Evolutionary conservation across 768 basidiomycete genomes (phyloP).

Genomic region (Naganishia onofrii): DNA sequence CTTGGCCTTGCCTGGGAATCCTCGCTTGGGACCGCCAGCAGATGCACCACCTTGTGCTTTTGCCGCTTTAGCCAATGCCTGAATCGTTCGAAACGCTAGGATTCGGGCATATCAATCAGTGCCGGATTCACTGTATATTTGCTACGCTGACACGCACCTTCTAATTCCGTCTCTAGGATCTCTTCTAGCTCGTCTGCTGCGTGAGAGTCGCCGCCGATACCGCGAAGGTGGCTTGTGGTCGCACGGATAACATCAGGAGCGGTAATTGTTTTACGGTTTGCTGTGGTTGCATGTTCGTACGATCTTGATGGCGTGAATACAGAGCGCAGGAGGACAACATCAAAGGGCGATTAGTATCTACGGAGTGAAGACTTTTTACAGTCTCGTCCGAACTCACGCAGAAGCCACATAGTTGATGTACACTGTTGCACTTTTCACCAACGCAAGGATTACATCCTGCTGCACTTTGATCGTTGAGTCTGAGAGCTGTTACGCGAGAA

Average conservation of each 20-base stretch:
- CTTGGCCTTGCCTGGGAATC: slow-evolving; percentile 8
- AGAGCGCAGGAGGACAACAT: neutral
- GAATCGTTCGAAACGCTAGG: neutral
- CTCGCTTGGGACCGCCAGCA: neutral
- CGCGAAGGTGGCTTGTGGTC: neutral
- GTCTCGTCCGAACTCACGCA: slow-evolving; percentile 55
- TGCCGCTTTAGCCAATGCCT: slow-evolving; percentile 1
- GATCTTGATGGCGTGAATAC: slow-evolving; percentile 61
- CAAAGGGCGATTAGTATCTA: neutral
- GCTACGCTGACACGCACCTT: neutral
- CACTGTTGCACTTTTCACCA: slow-evolving; percentile 84
- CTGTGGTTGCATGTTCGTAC: slow-evolving; percentile 78
- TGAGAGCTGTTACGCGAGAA: neutral
- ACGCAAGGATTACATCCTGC: slow-evolving; percentile 80
- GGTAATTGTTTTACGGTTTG: slow-evolving; percentile 82
- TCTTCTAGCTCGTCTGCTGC: neutral
- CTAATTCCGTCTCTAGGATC: neutral
- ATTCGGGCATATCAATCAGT: neutral
- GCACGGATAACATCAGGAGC: slow-evolving; percentile 84
- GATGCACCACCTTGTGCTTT: slow-evolving; percentile 1
- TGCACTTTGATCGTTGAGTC: slow-evolving; percentile 63
- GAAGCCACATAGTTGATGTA: slow-evolving; percentile 85
- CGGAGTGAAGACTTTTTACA: slow-evolving; percentile 53
- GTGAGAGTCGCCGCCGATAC: slow-evolving; percentile 1
- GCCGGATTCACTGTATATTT: neutral